phyloP scores from a whole-genome alignment of 2,329 filamentous ascomycete genomes.

The Parastagonospora avenae region DNA sequence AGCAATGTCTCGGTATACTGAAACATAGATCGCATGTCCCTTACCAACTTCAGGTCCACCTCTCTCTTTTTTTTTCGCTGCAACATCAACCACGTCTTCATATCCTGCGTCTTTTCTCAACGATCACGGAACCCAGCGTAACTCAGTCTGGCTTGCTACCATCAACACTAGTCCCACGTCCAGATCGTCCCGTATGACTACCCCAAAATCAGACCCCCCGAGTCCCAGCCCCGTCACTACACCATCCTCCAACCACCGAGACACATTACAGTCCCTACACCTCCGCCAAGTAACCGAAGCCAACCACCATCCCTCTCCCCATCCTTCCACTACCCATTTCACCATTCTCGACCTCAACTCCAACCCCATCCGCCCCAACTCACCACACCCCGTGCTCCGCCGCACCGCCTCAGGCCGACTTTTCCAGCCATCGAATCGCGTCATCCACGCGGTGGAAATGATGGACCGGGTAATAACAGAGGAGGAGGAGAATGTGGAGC shows the following conservation, averaged over 20 bases:
- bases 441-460: background rate
- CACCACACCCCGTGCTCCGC: background rate
- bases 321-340: background rate
- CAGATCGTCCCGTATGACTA: too few species aligned
- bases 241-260: too few species aligned
- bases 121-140: too few species aligned
- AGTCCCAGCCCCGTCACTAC: background rate
- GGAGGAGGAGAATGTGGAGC: background rate
- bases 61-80: background rate
- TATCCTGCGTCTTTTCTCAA: too few species aligned
- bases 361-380: background rate
- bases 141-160: too few species aligned
- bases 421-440: background rate
- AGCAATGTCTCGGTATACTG: background rate
- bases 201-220: too few species aligned
- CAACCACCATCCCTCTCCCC: background rate
- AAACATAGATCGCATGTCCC: background rate
- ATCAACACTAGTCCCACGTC: too few species aligned
- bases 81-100: background rate
- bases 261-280: too few species aligned
- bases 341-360: conserved; percentile 1
- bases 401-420: conserved; percentile 1
- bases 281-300: too few species aligned
- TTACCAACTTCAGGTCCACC: background rate
- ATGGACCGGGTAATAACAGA: background rate